Base-by-base conservation (phyloP, 345 rosid genomes). In the Lumnitzera littorea region DNA sequence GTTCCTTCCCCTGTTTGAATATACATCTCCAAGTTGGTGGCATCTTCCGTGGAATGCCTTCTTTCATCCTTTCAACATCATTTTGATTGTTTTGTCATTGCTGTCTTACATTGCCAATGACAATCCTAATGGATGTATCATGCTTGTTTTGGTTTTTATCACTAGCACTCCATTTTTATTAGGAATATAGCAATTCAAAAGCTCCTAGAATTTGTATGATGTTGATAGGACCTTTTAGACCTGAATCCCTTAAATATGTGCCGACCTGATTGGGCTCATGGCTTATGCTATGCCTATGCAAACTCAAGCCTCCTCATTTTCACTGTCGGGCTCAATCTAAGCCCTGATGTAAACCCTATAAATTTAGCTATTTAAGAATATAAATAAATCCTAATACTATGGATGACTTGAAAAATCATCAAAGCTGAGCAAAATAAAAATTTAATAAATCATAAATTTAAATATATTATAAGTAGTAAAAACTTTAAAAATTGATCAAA, bases 131-230 rank as follows among this genome's bases (percentile, higher is more conserved):
- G 89, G 92, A 36, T 81, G 82, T 65, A 69, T 86, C 72, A 76
- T 86, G 92, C 86, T 86, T 27, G 12, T 56, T 43, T 70, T 86
- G 61, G 92, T 86, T 66, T 71, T 86, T 53, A 72, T 81, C 36
- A 86, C 89, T 86, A 23, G 59, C 75, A 64, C 87, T 86, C 51
- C 76, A 85, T 36, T 2, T 7, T 16, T 27, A 46, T 70, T 60
- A 86, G 88, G 86, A 86, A 74, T 74, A 71, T 64, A 63, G 73
- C 76, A 81, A 89, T 66, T 86, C 92, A 57, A 86, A 83, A 72
- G 92, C 89, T 86, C 55, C 66, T 78, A 15, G 92, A 86, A 62
- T 79, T 77, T 24, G 79, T 86, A 8, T 72, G 69, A 70, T 67
- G 78, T 20, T 20, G 20, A 20, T 20, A 20, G 20, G 20, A 20